These are phyloP conservation scores for Chlorociboria aeruginascens DNA, from an alignment of 495 filamentous ascomycete genomes.

Conservation along the genomic window DNA sequence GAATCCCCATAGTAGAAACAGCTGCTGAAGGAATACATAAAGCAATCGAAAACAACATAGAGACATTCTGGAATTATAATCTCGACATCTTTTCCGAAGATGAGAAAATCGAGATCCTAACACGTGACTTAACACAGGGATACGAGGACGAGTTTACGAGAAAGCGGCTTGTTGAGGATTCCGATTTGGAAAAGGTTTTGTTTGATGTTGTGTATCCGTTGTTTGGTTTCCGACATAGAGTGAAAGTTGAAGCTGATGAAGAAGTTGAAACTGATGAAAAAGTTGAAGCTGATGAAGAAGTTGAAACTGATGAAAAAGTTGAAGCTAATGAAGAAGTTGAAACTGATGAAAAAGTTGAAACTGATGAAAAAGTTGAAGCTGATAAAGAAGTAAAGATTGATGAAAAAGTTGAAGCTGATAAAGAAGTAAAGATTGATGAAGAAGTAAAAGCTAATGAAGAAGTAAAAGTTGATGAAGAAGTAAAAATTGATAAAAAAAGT, in stretches of 20 bases:
- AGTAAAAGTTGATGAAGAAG: too few relatives aligned
- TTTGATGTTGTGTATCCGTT: conserved; percentile 11
- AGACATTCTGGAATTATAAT: not conserved
- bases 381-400: too few relatives aligned
- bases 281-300: too few relatives aligned
- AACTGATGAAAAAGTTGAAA: too few relatives aligned
- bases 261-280: too few relatives aligned
- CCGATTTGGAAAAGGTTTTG: conserved; percentile 7
- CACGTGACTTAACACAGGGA: not conserved
- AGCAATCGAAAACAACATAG: not conserved
- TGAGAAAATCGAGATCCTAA: conserved; percentile 6
- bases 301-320: too few relatives aligned
- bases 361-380: too few relatives aligned
- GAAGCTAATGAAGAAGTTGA: too few relatives aligned
- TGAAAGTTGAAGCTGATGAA: not conserved
- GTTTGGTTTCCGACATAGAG: conserved; percentile 5
- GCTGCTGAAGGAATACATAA: not conserved
- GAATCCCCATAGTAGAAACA: conserved; percentile 3
- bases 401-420: too few relatives aligned
- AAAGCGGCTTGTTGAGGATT: not conserved
- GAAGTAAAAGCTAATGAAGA: too few relatives aligned
- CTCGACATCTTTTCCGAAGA: conserved; percentile 4
- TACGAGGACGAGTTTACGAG: not conserved
- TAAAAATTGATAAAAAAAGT: too few relatives aligned
- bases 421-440: too few relatives aligned